Percentiles rank a stretch among this genome's conserved stretches.
phyloP scores from a whole-genome alignment of 768 basidiomycete genomes.

The Mycena crocata region DNA sequence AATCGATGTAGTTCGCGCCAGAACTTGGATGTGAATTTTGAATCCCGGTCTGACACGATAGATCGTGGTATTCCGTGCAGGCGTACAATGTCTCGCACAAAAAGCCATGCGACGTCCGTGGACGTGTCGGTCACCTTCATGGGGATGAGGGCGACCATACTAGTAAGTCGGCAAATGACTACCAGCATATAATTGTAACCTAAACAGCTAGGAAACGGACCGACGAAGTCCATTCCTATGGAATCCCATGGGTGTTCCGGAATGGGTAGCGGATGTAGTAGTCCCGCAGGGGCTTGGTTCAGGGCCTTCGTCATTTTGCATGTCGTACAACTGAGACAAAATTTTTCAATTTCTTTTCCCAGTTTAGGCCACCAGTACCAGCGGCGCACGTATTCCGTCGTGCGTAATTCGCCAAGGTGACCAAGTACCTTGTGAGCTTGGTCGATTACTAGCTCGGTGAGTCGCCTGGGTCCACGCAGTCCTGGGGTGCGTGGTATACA shows the following conservation, averaged over 20 bases:
- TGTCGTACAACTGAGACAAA: not conserved
- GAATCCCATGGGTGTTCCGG: not conserved
- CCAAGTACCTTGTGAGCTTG: slow-evolving; percentile 40
- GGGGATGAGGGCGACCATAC: too few relatives aligned
- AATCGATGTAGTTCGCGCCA: too few relatives aligned
- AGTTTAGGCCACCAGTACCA: slow-evolving; percentile 38
- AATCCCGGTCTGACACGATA: too few relatives aligned
- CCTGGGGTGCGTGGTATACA: not conserved
- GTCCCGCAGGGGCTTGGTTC: not conserved
- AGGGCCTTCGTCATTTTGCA: not conserved
- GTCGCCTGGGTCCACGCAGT: not conserved
- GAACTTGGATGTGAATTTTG: too few relatives aligned
- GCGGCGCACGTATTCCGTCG: slow-evolving; percentile 37
- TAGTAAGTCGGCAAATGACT: too few relatives aligned
- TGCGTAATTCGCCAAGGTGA: slow-evolving; percentile 37
- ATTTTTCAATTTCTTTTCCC: slow-evolving; percentile 3
- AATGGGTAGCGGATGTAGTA: slow-evolving; percentile 4
- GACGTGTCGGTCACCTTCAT: too few relatives aligned
- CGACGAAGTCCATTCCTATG: not conserved
- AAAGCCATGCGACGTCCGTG: too few relatives aligned
- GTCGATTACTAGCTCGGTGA: not conserved
- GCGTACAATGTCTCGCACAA: too few relatives aligned
- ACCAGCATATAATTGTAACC: too few relatives aligned
- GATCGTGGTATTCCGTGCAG: too few relatives aligned
- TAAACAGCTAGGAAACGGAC: too few relatives aligned